Evolutionary conservation across 495 filamentous ascomycete genomes (phyloP), one percentile per base, ranked within the genome.

Genomic region (Penicillium soppii): DNA sequence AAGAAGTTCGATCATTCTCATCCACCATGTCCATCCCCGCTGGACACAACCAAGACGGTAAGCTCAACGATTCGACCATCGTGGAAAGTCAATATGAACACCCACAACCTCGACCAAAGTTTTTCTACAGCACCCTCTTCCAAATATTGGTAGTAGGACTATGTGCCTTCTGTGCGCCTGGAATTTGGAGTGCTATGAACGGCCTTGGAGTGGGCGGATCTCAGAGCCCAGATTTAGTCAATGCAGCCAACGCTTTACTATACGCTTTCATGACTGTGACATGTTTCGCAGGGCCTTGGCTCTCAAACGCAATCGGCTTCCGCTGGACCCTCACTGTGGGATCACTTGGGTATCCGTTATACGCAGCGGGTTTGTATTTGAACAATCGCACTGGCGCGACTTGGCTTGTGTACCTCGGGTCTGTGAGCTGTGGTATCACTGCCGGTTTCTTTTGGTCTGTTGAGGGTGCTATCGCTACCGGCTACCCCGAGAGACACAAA

Each of bases 111-210:
- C 35, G 35, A 2, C 45, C 33, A 4, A 27, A 50, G 9, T 61
- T 62, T 46, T 56, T 57, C 48, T 75, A 74, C 40, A 75, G 70
- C 37, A 78, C 77, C 8, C 65, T 82, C 1, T 82, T 78, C 66
- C 78, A 82, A 50, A 74, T 78, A 50, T 68, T 81, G 26, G 49
- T 82, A 3, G 73, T 82, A 32, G 77, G 80, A 4, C 57, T 74
- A 9, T 77, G 78, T 44, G 73, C 73, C 12, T 83, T 83, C 62
- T 75, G 74, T 5, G 76, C 76, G n/a, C 78, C 78, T 0, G 80
- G 80, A 7, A 76, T 83, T 42, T 84, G 80, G 80, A 78, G 74
- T 40, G 80, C 81, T 7, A 66, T 82, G 65, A 82, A 79, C 50
- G 65, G 66, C 21, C 74, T 79, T 1, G 81, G 82, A 0, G 82